Percentiles rank a stretch among this genome's conserved stretches.
These are phyloP conservation scores for Nothopassalora personata DNA, from an alignment of 2,329 filamentous ascomycete genomes.

Conservation along the genomic window DNA sequence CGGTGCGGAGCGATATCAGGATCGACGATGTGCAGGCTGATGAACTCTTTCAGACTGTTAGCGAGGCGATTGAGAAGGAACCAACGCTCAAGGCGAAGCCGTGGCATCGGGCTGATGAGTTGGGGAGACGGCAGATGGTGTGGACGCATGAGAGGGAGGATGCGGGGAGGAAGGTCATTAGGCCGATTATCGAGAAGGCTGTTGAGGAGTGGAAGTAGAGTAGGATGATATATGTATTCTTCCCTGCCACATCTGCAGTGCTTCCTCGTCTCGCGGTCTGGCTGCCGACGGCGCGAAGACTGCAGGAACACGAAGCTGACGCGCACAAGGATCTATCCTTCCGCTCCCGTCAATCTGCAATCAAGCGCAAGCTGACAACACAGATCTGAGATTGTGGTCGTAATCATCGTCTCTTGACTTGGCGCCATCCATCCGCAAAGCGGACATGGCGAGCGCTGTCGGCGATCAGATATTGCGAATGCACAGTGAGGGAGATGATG, in stretches of 20 bases:
- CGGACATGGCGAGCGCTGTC: too few species aligned
- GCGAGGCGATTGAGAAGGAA: constrained; percentile 39
- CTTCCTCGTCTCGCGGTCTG: too few species aligned
- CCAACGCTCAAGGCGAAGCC: constrained; percentile 37
- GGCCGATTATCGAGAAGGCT: constrained; percentile 44
- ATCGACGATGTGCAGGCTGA: constrained; percentile 43
- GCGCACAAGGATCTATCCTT: neutral
- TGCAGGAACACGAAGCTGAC: neutral
- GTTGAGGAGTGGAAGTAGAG: constrained; percentile 36
- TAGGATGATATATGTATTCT: neutral
- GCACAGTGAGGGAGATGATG: too few species aligned
- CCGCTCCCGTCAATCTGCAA: neutral
- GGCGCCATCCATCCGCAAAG: too few species aligned
- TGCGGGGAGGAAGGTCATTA: constrained; percentile 42
- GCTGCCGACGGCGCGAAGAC: neutral
- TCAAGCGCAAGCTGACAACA: too few species aligned
- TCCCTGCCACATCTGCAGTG: too few species aligned
- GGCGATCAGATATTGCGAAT: too few species aligned
- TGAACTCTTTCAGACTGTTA: constrained; percentile 38
- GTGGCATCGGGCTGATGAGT: constrained; percentile 41
- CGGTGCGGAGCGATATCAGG: constrained; percentile 42
- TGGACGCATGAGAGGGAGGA: constrained; percentile 38
- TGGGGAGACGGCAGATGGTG: constrained; percentile 43
- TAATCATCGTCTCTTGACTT: too few species aligned
- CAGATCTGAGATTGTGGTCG: too few species aligned